A percentile compares a stretch with the other conserved stretches of the same genome.
phyloP scores from a whole-genome alignment of 2,329 filamentous ascomycete genomes.

The Daldinia eschscholtzii region DNA sequence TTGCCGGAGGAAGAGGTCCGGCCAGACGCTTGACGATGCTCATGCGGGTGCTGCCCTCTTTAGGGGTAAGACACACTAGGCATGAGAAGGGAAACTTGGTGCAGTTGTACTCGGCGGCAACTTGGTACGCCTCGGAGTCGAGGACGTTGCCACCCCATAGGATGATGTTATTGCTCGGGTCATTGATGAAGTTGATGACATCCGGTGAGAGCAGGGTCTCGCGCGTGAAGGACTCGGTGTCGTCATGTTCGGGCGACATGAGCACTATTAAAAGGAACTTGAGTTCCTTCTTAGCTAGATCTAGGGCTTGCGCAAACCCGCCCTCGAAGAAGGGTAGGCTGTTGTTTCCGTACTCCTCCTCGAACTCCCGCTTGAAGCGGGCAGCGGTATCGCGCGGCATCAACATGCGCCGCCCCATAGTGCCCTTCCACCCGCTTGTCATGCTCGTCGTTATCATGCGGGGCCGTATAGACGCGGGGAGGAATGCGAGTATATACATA shows the following conservation, averaged over 20 bases:
- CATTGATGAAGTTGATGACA: conserved; percentile 78
- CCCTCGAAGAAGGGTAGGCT: conserved; percentile 84
- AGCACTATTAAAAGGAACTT: conserved; percentile 93
- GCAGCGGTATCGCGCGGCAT: conserved; percentile 89
- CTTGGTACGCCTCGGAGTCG: conserved; percentile 94
- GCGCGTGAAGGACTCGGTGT: conserved; percentile 83
- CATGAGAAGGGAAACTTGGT: conserved; percentile 94
- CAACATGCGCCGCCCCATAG: conserved; percentile 78
- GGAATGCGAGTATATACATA: conserved; percentile 82
- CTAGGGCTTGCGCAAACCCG: conserved; percentile 91
- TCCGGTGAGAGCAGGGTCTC: conserved; percentile 84
- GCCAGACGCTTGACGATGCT: conserved; percentile 84
- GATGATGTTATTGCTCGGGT: conserved; percentile 82
- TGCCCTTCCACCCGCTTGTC: conserved; percentile 67
- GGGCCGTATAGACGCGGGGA: conserved; percentile 75
- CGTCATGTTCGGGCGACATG: conserved; percentile 93
- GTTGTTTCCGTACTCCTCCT: conserved; percentile 87
- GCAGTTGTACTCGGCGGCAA: conserved; percentile 86
- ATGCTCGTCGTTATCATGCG: conserved; percentile 67
- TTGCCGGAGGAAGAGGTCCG: conserved; percentile 76
- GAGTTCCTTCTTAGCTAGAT: conserved; percentile 88
- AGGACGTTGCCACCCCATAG: conserved; percentile 94
- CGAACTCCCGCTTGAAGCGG: conserved; percentile 91
- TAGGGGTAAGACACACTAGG: conserved; percentile 87
- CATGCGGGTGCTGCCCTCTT: conserved; percentile 88